Base-by-base conservation (phyloP, 1,139 yeast genomes). In the Kurtzmaniella natalensis region DNA sequence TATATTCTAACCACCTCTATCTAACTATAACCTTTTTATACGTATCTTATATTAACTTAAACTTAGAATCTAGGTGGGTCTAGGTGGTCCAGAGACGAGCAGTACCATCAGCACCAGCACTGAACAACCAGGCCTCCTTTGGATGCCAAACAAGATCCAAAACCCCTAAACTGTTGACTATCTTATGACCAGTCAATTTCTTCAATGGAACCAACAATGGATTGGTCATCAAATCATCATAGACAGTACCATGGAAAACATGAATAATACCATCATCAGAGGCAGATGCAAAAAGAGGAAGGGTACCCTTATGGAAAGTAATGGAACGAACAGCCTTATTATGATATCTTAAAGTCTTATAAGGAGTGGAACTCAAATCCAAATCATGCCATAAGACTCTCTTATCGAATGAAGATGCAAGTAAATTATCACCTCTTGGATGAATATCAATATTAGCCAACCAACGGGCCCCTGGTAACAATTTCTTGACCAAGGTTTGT, bases 61-160 rank as follows among this genome's bases (percentile, higher is more conserved):
- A n/a, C n/a, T n/a, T n/a, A n/a, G n/a, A n/a, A n/a, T n/a, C n/a
- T n/a, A n/a, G n/a, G n/a, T n/a, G n/a, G n/a, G 29, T 28, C 45
- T 59, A 69, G 14, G 95, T 85, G 26, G 98, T 92, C 98, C 98
- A 92, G 53, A 92, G 70, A 54, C 96, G 80, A 14, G 96, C 97
- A 35, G 92, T 81, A 41, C 95, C 89, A 60, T 94, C 98, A 16
- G 97, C 97, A 48, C 97, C 98, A n/a, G 95, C 88, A 56, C 94
- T 82, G 59, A 92, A 88, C 51, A 92, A 70, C 99, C 99, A 92
- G 1, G 98, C 96, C 61, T 94, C 97, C 53, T 82, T 81, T 44
- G 98, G 97, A 70, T 94, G 98, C 99, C 99, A 92, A 35, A 76
- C 76, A 37, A 84, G 75, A 55, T 81, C 85, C 54, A 92, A 70